Percentiles rank a stretch among this genome's conserved stretches.
These are phyloP conservation scores for Nemania sp. DNA, from an alignment of 2,329 filamentous ascomycete genomes.

Conservation along the genomic window DNA sequence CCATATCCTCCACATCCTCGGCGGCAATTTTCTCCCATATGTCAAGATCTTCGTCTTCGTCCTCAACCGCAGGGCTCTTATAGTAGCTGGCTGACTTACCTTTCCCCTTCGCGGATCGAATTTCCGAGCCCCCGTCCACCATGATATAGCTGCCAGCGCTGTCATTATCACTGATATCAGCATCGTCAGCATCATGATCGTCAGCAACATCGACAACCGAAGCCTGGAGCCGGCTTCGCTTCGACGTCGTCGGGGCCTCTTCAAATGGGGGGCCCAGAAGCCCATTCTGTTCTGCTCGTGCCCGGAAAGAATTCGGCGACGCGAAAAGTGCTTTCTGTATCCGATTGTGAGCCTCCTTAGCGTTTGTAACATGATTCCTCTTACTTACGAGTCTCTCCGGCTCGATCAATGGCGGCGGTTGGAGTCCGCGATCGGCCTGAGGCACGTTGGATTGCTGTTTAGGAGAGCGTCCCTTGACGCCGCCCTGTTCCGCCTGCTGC, in stretches of 20 bases:
- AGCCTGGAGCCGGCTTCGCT: too few species aligned
- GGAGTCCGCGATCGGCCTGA: too few species aligned
- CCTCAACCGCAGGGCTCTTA: neutral
- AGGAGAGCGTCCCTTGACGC: too few species aligned
- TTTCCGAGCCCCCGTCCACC: neutral
- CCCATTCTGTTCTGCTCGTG: neutral
- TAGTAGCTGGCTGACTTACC: neutral
- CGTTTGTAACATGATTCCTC: too few species aligned
- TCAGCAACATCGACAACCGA: neutral
- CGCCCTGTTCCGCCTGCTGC: too few species aligned
- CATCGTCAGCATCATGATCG: neutral
- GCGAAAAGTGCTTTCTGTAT: neutral
- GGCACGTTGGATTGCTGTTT: too few species aligned
- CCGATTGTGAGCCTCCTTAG: too few species aligned
- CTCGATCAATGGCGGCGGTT: too few species aligned
- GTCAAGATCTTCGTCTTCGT: slow-evolving; percentile 9
- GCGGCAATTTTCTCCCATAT: slow-evolving; percentile 32
- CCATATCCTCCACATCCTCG: neutral
- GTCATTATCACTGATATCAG: neutral
- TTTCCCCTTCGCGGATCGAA: neutral
- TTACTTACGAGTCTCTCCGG: too few species aligned
- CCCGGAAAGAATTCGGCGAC: neutral
- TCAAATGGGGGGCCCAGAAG: neutral
- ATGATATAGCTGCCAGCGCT: neutral
- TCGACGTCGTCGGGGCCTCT: too few species aligned